Percentiles rank a stretch among this genome's conserved stretches.
Evolutionary conservation across 2,329 filamentous ascomycete species (phyloP).

Genomic region (Fusarium camptoceras): DNA sequence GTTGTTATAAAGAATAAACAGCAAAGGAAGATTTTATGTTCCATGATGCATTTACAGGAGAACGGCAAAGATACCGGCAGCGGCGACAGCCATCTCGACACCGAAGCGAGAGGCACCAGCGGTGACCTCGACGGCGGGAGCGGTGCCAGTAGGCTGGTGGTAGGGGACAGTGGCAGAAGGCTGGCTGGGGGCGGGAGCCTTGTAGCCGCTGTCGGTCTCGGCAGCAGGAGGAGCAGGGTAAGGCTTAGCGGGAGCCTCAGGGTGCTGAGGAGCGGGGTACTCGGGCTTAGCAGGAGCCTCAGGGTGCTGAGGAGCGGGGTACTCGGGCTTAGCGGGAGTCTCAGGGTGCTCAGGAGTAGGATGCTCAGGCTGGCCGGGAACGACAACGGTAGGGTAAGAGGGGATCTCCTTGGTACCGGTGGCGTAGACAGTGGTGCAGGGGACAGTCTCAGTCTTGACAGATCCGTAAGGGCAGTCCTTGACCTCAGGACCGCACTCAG

Average conservation of each 20-base stretch:
- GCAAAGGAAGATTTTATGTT: conserved; percentile 35
- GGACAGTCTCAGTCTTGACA: conserved; percentile 44
- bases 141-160: conserved; percentile 32
- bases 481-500: conserved; percentile 47
- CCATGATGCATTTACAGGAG: conserved; percentile 49
- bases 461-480: conserved; percentile 50
- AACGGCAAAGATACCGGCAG: conserved; percentile 50
- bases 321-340: conserved; percentile 7
- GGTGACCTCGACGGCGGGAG: conserved; percentile 43
- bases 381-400: conserved; percentile 29
- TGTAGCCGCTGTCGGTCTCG: conserved; percentile 19
- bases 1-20: conserved; percentile 41
- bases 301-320: conserved; percentile 7
- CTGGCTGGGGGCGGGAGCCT: conserved; percentile 32
- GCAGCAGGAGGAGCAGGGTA: conserved; percentile 21
- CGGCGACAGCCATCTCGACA: conserved; percentile 47
- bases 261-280: conserved; percentile 5
- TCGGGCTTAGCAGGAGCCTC: conserved; percentile 20
- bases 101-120: conserved; percentile 51
- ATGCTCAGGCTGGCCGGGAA: conserved; percentile 25
- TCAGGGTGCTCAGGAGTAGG: conserved; percentile 4
- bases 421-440: conserved; percentile 29
- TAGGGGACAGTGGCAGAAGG: conserved; percentile 39
- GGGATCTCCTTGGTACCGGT: conserved; percentile 38
- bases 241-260: conserved; percentile 12